A percentile compares a stretch with the other conserved stretches of the same genome.
Conservation (phyloP, 2,329 filamentous ascomycete species). For the Trichophaea hybrida region DNA sequence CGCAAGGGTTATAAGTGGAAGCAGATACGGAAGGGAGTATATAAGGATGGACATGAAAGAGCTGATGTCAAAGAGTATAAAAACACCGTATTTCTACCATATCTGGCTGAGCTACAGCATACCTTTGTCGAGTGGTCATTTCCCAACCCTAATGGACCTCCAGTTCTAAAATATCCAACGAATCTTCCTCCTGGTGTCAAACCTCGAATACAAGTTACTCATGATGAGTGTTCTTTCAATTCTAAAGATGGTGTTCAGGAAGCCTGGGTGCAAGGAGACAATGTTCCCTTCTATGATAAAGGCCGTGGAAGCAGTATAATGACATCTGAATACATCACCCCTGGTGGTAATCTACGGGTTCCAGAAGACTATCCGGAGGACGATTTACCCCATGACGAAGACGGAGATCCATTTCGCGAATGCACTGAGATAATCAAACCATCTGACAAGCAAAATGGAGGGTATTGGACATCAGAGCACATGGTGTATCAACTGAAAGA, state of each 20-base stretch:
- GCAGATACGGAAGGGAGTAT: slow-evolving; percentile 3
- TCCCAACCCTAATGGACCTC: background rate
- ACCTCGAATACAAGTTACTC: background rate
- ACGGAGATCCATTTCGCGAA: background rate
- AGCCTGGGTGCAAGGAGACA: background rate
- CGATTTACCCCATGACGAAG: background rate
- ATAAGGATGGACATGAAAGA: slow-evolving; percentile 10
- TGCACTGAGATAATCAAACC: slow-evolving; percentile 6
- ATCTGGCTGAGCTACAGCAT: background rate
- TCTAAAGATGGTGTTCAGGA: no score
- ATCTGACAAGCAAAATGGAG: background rate
- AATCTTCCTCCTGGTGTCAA: background rate
- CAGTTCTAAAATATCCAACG: background rate
- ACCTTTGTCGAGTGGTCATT: background rate
- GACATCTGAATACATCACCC: slow-evolving; percentile 8
- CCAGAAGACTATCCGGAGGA: background rate
- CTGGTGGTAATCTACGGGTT: background rate
- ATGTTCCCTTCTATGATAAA: slow-evolving; percentile 4
- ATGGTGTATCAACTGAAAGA: slow-evolving; percentile 2
- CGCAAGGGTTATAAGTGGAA: slow-evolving; percentile 3
- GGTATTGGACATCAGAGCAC: background rate
- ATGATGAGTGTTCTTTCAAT: slow-evolving; percentile 7
- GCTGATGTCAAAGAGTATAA: slow-evolving; percentile 2
- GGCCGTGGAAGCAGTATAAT: background rate
- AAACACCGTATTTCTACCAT: background rate